Evolutionary conservation across 2,329 filamentous ascomycete species (phyloP).

Genomic region (Coleophoma cylindrospora): DNA sequence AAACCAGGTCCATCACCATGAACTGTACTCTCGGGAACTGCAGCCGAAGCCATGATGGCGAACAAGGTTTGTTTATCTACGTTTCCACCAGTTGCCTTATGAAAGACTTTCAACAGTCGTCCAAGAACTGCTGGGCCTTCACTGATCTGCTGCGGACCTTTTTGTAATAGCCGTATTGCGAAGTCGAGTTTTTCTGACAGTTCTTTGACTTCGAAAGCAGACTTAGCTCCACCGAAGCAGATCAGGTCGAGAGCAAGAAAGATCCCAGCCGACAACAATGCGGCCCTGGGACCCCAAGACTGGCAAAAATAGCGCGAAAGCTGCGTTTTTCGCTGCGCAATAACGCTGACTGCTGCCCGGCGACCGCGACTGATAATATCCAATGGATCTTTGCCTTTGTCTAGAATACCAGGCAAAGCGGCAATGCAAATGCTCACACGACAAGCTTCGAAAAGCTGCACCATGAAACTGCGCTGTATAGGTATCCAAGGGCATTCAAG

Average conservation of each 20-base stretch:
- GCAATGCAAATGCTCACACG: background rate
- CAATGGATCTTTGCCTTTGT: background rate
- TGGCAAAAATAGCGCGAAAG: background rate
- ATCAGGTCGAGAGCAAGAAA: constrained; percentile 3
- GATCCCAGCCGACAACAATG: background rate
- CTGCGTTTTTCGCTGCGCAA: background rate
- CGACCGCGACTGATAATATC: background rate
- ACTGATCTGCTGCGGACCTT: background rate
- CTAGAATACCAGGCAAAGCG: background rate
- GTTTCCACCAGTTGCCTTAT: background rate
- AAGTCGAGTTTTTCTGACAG: background rate
- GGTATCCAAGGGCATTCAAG: background rate
- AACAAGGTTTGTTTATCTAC: background rate
- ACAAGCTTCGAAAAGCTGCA: background rate
- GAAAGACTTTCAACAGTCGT: background rate
- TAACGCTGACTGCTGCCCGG: background rate
- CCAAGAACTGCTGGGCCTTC: background rate
- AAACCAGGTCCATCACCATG: background rate
- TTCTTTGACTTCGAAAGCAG: background rate
- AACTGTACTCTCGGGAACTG: background rate
- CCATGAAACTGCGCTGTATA: background rate
- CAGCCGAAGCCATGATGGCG: background rate
- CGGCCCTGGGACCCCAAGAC: background rate
- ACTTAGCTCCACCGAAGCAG: background rate
- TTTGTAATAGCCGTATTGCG: background rate